phyloP scores from a whole-genome alignment of 805 yeast species.

The Kodamaea restingae region DNA sequence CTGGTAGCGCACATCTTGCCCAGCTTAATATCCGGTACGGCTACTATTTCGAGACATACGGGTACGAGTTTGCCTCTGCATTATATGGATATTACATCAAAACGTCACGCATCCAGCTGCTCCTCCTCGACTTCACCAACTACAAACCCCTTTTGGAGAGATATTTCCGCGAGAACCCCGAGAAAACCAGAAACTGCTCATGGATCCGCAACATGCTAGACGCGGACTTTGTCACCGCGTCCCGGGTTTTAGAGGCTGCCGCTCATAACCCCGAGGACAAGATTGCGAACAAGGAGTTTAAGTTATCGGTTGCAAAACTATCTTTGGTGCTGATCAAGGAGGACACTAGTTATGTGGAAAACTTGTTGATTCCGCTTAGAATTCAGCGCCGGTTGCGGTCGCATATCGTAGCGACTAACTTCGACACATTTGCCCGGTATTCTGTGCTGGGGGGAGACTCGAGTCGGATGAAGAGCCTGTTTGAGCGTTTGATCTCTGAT shows the following conservation, averaged over 20 bases:
- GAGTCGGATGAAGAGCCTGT: slow-evolving; percentile 19
- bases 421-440: slow-evolving; percentile 18
- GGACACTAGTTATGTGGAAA: slow-evolving; percentile 41
- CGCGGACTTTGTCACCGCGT: slow-evolving; percentile 47
- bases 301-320: slow-evolving; percentile 69
- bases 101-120: slow-evolving; percentile 46
- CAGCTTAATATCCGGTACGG: slow-evolving; percentile 26
- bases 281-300: slow-evolving; percentile 47
- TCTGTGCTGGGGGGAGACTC: slow-evolving; percentile 15
- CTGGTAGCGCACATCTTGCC: slow-evolving; percentile 2
- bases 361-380: slow-evolving; percentile 44
- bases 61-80: slow-evolving; percentile 62
- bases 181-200: slow-evolving; percentile 49
- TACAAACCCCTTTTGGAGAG: slow-evolving; percentile 45
- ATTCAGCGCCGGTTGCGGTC: slow-evolving; percentile 41
- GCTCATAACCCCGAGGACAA: slow-evolving; percentile 33
- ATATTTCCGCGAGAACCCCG: slow-evolving; percentile 45
- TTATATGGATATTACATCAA: slow-evolving; percentile 58
- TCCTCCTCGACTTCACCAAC: slow-evolving; percentile 56
- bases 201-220: slow-evolving; percentile 69
- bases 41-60: slow-evolving; percentile 56
- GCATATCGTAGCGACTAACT: slow-evolving; percentile 8
- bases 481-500: slow-evolving; percentile 29
- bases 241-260: slow-evolving; percentile 26
- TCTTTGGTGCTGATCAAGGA: slow-evolving; percentile 43